Percentiles rank a stretch among this genome's conserved stretches.
Conservation (phyloP, 768 basidiomycete species). For the Gyrodon lividus region DNA sequence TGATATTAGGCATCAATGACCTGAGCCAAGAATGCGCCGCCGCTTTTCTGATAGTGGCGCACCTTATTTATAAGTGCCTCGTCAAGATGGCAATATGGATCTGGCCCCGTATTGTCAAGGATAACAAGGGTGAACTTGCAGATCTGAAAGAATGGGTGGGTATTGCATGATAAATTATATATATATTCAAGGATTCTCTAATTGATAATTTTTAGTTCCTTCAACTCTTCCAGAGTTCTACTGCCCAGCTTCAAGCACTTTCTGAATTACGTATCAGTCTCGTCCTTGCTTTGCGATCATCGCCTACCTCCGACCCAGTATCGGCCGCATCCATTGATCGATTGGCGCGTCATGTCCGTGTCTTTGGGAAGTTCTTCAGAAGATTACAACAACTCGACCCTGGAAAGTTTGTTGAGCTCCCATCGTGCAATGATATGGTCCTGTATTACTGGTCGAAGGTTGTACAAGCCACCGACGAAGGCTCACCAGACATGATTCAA, state of each 20-base stretch:
- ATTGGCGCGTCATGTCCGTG: constrained; percentile 65
- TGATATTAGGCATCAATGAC: constrained; percentile 32
- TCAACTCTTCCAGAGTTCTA: constrained; percentile 60
- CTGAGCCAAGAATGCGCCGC: constrained; percentile 38
- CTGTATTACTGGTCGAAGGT: constrained; percentile 83
- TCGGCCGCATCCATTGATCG: constrained; percentile 49
- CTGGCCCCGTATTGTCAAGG: constrained; percentile 53
- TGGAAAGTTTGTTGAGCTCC: constrained; percentile 60
- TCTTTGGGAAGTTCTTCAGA: constrained; percentile 81
- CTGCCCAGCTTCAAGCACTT: constrained; percentile 53
- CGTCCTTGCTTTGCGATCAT: constrained; percentile 41
- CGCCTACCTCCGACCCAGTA: constrained; percentile 34
- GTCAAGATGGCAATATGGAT: constrained; percentile 70
- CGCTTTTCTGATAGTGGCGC: constrained; percentile 54
- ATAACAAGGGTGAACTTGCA: constrained; percentile 41
- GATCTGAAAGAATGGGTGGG: constrained; percentile 55
- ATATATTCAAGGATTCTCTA: background rate
- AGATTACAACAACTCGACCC: constrained; percentile 63
- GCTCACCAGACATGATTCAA: constrained; percentile 49
- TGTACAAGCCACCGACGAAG: constrained; percentile 58
- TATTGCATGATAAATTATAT: constrained; percentile 1
- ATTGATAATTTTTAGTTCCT: constrained; percentile 44
- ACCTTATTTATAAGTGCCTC: constrained; percentile 75
- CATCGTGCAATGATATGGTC: constrained; percentile 63
- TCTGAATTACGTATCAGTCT: constrained; percentile 58